These are phyloP conservation scores for Stagonosporopsis vannaccii DNA, from an alignment of 2,329 filamentous ascomycete species.

Conservation along the genomic window DNA sequence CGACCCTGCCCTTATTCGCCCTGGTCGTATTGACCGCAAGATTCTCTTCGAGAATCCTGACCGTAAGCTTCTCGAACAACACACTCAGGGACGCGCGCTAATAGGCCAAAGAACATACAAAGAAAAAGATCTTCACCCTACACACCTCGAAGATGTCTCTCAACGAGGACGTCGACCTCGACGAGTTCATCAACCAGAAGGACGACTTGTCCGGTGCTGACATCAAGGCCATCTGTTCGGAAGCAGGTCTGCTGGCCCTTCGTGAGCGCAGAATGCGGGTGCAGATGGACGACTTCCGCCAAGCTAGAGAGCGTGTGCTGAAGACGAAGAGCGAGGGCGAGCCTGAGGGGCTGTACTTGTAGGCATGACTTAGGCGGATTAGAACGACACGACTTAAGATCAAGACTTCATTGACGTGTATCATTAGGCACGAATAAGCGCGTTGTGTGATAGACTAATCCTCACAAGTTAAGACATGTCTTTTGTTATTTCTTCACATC, in stretches of 20 bases:
- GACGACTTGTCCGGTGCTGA: slow-evolving; percentile 96
- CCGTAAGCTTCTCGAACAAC: slow-evolving; percentile 55
- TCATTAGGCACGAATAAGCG: slow-evolving; percentile 21
- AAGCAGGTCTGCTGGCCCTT: slow-evolving; percentile 92
- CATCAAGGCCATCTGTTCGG: slow-evolving; percentile 98
- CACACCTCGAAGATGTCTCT: slow-evolving; percentile 99
- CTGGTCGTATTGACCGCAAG: slow-evolving; percentile 97
- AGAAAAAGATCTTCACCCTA: slow-evolving; percentile 96
- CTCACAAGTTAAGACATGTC: neutral
- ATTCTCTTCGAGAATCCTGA: slow-evolving; percentile 81
- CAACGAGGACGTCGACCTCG: slow-evolving; percentile 94
- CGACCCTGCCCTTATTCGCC: slow-evolving; percentile 93
- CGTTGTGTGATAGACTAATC: slow-evolving; percentile 6
- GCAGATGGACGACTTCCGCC: slow-evolving; percentile 97
- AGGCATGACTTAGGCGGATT: slow-evolving; percentile 47
- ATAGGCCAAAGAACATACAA: slow-evolving; percentile 82
- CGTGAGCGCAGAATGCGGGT: slow-evolving; percentile 96
- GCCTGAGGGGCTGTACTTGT: slow-evolving; percentile 98
- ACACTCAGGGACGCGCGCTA: slow-evolving; percentile 49
- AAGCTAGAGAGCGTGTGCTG: slow-evolving; percentile 90
- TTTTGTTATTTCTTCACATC: neutral
- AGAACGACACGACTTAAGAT: slow-evolving; percentile 13
- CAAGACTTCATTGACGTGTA: slow-evolving; percentile 25
- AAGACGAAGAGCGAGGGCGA: slow-evolving; percentile 99
- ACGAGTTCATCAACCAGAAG: slow-evolving; percentile 98